These are phyloP conservation scores for Chimonanthus praecox DNA, from an alignment of 164 flowering plant genomes.

Conservation along the genomic window DNA sequence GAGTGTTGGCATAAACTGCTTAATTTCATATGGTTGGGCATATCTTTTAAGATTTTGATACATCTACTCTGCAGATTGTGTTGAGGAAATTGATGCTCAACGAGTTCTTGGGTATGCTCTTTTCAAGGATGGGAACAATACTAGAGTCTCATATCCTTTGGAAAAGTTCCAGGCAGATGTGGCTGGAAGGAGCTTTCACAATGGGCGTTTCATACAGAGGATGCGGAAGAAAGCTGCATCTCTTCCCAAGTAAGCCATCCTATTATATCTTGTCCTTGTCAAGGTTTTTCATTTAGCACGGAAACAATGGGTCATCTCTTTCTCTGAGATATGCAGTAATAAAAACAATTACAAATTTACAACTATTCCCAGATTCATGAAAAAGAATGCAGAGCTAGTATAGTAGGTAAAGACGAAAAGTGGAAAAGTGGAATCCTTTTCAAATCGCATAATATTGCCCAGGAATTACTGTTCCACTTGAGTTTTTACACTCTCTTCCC, in stretches of 20 bases:
- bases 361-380: no score
- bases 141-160: conserved; percentile 77
- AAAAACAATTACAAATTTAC: no score
- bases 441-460: no score
- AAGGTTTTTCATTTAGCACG: no score
- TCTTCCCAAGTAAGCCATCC: conserved; percentile 58
- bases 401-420: no score
- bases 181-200: conserved; percentile 92
- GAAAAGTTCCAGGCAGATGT: conserved; percentile 82
- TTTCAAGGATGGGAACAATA: conserved; percentile 75
- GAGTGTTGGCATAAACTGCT: not conserved
- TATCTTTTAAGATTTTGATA: not conserved
- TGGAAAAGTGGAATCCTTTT: no score
- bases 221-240: conserved; percentile 83
- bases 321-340: no score
- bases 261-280: no score
- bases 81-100: conserved; percentile 88
- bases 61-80: conserved; percentile 59
- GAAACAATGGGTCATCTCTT: no score
- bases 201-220: conserved; percentile 89
- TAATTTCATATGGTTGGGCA: not conserved
- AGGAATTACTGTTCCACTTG: no score
- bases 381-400: no score
- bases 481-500: no score
- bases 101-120: conserved; percentile 86